phyloP scores from a whole-genome alignment of 164 flowering plant species.

The Magnolia officinalis region DNA sequence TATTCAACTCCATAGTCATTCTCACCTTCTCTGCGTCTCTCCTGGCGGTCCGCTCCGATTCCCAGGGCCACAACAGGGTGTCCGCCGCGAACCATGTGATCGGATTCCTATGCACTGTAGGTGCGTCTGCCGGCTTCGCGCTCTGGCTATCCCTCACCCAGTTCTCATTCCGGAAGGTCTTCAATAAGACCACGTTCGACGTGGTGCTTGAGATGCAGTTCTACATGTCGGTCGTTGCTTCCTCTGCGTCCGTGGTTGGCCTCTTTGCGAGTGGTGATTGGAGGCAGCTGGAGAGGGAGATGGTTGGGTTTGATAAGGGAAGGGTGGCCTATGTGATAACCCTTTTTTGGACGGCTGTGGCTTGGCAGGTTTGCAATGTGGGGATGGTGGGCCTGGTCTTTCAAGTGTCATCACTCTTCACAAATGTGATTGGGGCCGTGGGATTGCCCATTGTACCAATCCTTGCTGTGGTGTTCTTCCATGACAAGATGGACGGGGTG shows the following conservation, averaged over 20 bases:
- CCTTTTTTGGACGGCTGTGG: slow-evolving; percentile 5
- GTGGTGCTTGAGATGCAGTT: slow-evolving; percentile 22
- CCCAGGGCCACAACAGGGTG: slow-evolving; percentile 6
- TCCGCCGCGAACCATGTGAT: slow-evolving; percentile 14
- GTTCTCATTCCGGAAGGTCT: slow-evolving; percentile 22
- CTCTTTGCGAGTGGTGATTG: slow-evolving; percentile 33
- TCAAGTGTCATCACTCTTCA: slow-evolving; percentile 13
- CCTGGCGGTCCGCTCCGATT: slow-evolving; percentile 16
- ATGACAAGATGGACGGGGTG: slow-evolving; percentile 23
- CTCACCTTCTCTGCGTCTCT: slow-evolving; percentile 24
- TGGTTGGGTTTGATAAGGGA: slow-evolving; percentile 7
- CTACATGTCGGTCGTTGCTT: slow-evolving; percentile 16
- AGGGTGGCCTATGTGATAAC: slow-evolving; percentile 13
- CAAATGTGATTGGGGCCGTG: slow-evolving; percentile 10
- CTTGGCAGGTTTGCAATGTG: slow-evolving; percentile 7
- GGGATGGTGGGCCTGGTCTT: slow-evolving; percentile 18
- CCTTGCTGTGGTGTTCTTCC: slow-evolving; percentile 18
- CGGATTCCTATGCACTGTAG: slow-evolving; percentile 28
- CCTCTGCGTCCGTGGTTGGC: slow-evolving; percentile 19
- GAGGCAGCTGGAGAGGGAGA: slow-evolving; percentile 16
- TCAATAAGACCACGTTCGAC: slow-evolving; percentile 14
- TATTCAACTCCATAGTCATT: slow-evolving; percentile 21
- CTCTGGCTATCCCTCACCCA: slow-evolving; percentile 30
- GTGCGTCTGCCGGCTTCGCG: slow-evolving; percentile 29
- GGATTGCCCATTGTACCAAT: slow-evolving; percentile 14